Percentiles rank a stretch among this genome's conserved stretches.
Conservation (phyloP, 768 basidiomycete species). For the Collybia nuda region DNA sequence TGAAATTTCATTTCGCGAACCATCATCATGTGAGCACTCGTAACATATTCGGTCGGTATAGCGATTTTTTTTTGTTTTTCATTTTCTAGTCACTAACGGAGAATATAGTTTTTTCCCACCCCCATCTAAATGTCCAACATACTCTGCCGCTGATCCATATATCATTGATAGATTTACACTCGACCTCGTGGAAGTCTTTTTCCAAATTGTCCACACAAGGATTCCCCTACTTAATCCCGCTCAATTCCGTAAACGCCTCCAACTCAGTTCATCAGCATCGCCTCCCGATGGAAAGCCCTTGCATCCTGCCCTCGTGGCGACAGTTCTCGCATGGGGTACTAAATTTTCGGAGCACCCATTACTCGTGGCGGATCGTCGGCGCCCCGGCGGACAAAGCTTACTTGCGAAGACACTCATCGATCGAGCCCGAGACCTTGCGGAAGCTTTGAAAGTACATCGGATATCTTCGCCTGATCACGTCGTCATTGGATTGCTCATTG, state of each 20-base stretch:
- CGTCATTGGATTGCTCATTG: slow-evolving; percentile 78
- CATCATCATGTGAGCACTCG: slow-evolving; percentile 27
- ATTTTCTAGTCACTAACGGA: slow-evolving; percentile 22
- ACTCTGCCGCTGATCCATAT: slow-evolving; percentile 13
- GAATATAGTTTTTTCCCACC: slow-evolving; percentile 9
- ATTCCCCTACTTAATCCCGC: slow-evolving; percentile 84
- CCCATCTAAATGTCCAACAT: slow-evolving; percentile 11
- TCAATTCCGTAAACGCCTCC: slow-evolving; percentile 74
- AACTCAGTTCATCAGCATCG: slow-evolving; percentile 34
- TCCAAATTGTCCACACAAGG: slow-evolving; percentile 89
- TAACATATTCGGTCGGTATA: slow-evolving; percentile 10
- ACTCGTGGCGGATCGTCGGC: slow-evolving; percentile 74
- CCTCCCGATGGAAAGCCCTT: slow-evolving; percentile 37
- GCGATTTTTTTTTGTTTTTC: slow-evolving; percentile 13
- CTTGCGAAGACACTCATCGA: slow-evolving; percentile 77
- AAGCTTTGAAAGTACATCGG: slow-evolving; percentile 84
- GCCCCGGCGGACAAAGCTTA: slow-evolving; percentile 69
- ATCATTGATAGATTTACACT: slow-evolving; percentile 70
- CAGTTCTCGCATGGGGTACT: slow-evolving; percentile 88
- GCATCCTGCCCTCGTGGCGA: slow-evolving; percentile 79
- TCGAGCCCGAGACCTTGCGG: slow-evolving; percentile 83
- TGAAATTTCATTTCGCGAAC: slow-evolving; percentile 23
- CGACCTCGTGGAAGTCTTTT: slow-evolving; percentile 93
- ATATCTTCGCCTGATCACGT: slow-evolving; percentile 78
- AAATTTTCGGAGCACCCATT: slow-evolving; percentile 92